These are phyloP conservation scores for Geoglossum cookeanum DNA, from an alignment of 2,329 filamentous ascomycete genomes.

Conservation along the genomic window DNA sequence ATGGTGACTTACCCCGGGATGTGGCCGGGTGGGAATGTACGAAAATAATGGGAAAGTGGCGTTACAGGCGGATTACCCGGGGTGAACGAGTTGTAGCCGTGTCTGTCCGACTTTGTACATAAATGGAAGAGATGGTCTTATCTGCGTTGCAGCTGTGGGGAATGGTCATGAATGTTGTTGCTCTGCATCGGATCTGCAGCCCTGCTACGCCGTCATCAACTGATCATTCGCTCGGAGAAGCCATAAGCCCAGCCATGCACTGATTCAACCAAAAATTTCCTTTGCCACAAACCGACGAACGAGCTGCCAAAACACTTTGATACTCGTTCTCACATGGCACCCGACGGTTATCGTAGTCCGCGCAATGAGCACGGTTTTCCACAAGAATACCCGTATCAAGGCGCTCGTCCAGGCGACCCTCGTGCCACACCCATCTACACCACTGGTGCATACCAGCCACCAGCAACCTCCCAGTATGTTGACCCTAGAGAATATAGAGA, in stretches of 20 bases:
- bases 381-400: neutral
- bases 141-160: neutral
- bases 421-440: neutral
- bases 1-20: no score
- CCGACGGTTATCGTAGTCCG: slow-evolving; percentile 22
- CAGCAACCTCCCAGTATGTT: neutral
- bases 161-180: neutral
- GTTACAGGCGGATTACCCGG: neutral
- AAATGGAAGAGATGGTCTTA: neutral
- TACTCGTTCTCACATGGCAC: slow-evolving; percentile 18
- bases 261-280: neutral
- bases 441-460: neutral
- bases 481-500: neutral
- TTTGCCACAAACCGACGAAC: neutral
- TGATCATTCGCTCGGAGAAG: neutral
- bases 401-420: neutral
- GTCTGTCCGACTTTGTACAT: neutral
- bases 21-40: neutral
- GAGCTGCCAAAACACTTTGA: neutral
- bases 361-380: neutral
- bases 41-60: neutral
- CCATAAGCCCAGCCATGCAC: neutral
- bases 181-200: neutral
- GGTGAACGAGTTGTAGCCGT: neutral
- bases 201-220: slow-evolving; percentile 1